Evolutionary conservation across 345 rosid genomes (phyloP).

Genomic region (Aegle marmelos): DNA sequence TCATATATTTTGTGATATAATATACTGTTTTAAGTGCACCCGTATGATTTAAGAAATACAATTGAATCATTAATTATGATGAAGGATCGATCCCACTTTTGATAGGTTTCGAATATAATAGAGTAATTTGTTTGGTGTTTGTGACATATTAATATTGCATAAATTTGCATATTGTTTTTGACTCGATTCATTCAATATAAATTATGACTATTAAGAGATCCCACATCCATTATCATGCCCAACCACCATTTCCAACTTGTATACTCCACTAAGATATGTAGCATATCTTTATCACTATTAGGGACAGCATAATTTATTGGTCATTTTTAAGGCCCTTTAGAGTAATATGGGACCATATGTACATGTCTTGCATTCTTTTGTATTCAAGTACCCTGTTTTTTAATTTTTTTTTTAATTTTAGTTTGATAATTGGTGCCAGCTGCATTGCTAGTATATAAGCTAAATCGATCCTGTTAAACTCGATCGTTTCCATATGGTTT

Average conservation of each 20-base stretch:
- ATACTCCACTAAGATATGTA: conserved; percentile 20
- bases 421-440: conserved; percentile 20
- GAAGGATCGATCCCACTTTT: background rate
- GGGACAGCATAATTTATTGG: conserved; percentile 10
- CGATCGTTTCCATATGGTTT: background rate
- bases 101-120: background rate
- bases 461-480: background rate
- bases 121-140: background rate
- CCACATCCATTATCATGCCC: conserved; percentile 18
- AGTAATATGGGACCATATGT: conserved; percentile 26
- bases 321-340: conserved; percentile 15
- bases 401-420: background rate
- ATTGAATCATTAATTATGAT: background rate
- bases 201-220: conserved; percentile 26
- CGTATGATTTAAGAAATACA: background rate
- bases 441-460: conserved; percentile 12
- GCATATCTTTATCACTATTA: conserved; percentile 21
- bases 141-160: background rate
- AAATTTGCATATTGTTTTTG: background rate
- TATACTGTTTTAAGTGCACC: background rate
- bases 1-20: background rate
- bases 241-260: conserved; percentile 33
- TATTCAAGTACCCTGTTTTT: conserved; percentile 9
- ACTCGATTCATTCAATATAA: background rate
- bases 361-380: conserved; percentile 10